Evolutionary conservation across 176 grass and related monocot genomes (phyloP).

Genomic region (Thalia dealbata): DNA sequence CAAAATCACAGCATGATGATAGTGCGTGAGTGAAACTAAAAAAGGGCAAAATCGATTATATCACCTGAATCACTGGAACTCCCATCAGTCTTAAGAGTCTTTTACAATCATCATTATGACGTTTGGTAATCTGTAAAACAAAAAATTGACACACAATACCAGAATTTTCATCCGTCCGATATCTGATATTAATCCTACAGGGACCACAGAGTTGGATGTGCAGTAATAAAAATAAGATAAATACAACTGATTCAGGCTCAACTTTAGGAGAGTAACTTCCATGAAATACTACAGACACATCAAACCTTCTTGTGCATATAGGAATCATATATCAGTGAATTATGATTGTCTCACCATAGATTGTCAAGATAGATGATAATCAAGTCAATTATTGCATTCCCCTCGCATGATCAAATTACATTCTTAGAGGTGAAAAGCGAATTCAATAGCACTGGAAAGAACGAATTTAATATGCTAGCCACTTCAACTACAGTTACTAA

Average conservation of each 20-base stretch:
- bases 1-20: background rate
- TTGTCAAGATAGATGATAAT: too few species aligned
- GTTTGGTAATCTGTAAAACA: slow-evolving; percentile 40
- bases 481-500: background rate
- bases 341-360: too few species aligned
- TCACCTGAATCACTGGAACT: slow-evolving; percentile 72
- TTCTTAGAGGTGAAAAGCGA: background rate
- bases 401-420: background rate
- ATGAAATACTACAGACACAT: background rate
- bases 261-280: background rate
- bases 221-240: background rate
- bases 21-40: background rate
- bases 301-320: too few species aligned
- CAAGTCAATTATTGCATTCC: background rate
- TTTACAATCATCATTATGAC: slow-evolving; percentile 83
- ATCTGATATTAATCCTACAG: background rate
- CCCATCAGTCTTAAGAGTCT: slow-evolving; percentile 78
- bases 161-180: background rate
- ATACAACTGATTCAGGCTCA: background rate
- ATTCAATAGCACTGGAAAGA: background rate
- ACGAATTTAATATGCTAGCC: background rate
- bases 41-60: slow-evolving; percentile 10
- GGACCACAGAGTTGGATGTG: background rate
- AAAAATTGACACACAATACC: background rate
- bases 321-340: too few species aligned